These are phyloP conservation scores for Carex pumila DNA, from an alignment of 176 grass and related monocot genomes.

Conservation along the genomic window DNA sequence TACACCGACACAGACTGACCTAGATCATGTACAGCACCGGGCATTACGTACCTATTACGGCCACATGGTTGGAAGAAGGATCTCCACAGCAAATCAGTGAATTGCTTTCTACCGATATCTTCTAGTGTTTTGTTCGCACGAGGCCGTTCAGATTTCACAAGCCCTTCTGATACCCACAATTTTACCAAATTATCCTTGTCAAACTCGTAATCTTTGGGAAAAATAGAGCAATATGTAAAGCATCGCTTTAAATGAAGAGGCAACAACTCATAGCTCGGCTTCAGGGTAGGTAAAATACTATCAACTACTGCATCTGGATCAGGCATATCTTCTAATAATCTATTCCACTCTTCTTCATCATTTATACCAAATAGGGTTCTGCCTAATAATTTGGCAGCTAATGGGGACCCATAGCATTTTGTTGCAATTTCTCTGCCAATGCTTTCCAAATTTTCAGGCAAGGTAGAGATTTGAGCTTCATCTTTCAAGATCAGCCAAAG, in stretches of 20 bases:
- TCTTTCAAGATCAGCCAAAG: slow-evolving; percentile 19
- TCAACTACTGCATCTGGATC: background rate
- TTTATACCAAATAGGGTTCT: background rate
- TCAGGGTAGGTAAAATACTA: slow-evolving; percentile 3
- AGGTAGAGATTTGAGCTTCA: background rate
- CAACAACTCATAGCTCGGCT: slow-evolving; percentile 28
- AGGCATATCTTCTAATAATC: background rate
- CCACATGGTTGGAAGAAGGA: slow-evolving; percentile 26
- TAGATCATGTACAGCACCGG: slow-evolving; percentile 33
- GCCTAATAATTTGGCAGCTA: slow-evolving; percentile 21
- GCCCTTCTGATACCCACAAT: slow-evolving; percentile 28
- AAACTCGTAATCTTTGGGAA: slow-evolving; percentile 26
- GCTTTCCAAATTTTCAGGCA: background rate
- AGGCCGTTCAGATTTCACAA: background rate
- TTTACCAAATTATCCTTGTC: slow-evolving; percentile 32
- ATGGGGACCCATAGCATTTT: slow-evolving; percentile 15
- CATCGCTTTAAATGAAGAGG: slow-evolving; percentile 26
- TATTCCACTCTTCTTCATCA: slow-evolving; percentile 14
- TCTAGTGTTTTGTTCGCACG: background rate
- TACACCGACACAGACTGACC: slow-evolving; percentile 20
- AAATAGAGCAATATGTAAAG: slow-evolving; percentile 34
- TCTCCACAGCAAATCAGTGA: slow-evolving; percentile 8
- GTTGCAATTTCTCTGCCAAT: slow-evolving; percentile 6
- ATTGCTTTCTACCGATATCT: slow-evolving; percentile 19
- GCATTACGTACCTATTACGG: slow-evolving; percentile 13